These are phyloP conservation scores for Paecilomyces fulvus DNA, from an alignment of 2,329 filamentous ascomycete species.

Conservation along the genomic window DNA sequence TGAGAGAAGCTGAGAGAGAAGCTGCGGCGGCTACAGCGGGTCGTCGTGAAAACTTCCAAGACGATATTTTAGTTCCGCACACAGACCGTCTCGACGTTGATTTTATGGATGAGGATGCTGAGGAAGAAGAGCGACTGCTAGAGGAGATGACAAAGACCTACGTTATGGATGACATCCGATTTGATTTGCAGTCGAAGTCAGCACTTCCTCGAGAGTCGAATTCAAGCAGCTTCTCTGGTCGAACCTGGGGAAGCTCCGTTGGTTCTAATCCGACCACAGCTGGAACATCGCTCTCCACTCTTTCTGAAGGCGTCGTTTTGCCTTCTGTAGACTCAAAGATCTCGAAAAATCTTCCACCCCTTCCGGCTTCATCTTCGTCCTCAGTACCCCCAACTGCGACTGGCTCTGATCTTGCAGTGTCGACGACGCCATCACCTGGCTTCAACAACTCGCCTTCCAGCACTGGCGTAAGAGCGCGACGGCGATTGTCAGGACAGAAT, in stretches of 20 bases:
- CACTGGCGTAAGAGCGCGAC: slow-evolving; percentile 58
- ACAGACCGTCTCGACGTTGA: slow-evolving; percentile 26
- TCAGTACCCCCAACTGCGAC: slow-evolving; percentile 42
- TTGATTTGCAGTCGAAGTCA: slow-evolving; percentile 59
- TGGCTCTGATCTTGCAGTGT: slow-evolving; percentile 10
- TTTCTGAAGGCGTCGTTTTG: slow-evolving; percentile 53
- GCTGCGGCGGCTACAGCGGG: slow-evolving; percentile 53
- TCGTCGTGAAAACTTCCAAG: slow-evolving; percentile 47
- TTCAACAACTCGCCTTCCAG: slow-evolving; percentile 16
- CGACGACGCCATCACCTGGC: slow-evolving; percentile 7
- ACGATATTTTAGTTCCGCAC: slow-evolving; percentile 15
- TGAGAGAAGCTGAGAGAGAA: slow-evolving; percentile 65
- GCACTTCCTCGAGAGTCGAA: slow-evolving; percentile 69
- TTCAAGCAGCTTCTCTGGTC: slow-evolving; percentile 68
- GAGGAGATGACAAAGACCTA: slow-evolving; percentile 85
- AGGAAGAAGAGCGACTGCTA: slow-evolving; percentile 66
- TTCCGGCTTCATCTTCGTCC: slow-evolving; percentile 44
- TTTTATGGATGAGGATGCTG: slow-evolving; percentile 55
- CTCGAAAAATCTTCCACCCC: slow-evolving; percentile 22
- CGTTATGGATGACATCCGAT: slow-evolving; percentile 72
- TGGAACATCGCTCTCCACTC: slow-evolving; percentile 61
- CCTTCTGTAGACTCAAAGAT: slow-evolving; percentile 27
- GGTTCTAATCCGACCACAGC: slow-evolving; percentile 63
- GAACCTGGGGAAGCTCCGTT: slow-evolving; percentile 73
- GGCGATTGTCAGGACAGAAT: slow-evolving; percentile 71